These are phyloP conservation scores for Adansonia gregorii DNA, from an alignment of 441 rosid species.

Conservation along the genomic window DNA sequence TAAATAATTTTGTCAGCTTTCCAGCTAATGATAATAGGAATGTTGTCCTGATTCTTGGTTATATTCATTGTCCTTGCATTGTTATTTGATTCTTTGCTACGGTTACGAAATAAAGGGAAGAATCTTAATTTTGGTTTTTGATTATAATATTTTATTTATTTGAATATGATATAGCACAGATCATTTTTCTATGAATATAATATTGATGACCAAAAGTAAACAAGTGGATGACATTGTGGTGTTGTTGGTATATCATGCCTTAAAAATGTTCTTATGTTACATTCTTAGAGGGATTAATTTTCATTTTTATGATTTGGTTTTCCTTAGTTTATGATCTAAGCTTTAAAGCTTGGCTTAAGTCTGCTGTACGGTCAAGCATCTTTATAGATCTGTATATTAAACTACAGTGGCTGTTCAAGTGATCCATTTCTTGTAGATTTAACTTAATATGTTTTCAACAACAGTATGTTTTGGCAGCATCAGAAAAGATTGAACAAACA, in stretches of 20 bases:
- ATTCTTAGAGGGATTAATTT: not conserved
- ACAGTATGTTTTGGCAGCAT: conserved; percentile 82
- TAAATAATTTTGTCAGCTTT: not conserved
- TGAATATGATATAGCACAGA: not conserved
- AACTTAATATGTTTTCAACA: conserved; percentile 34
- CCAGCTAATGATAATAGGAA: not conserved
- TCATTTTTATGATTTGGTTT: not conserved
- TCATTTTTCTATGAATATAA: not conserved
- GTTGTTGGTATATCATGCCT: not conserved
- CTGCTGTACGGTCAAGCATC: not conserved
- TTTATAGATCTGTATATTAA: not conserved
- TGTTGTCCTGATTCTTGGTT: not conserved
- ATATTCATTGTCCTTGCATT: not conserved
- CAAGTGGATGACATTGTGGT: not conserved
- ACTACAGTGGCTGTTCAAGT: not conserved
- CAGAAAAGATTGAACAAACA: conserved; percentile 59
- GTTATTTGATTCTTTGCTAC: not conserved
- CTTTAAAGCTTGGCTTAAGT: not conserved
- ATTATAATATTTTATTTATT: not conserved
- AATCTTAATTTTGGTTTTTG: not conserved
- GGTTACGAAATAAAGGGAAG: not conserved
- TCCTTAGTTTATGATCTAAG: conserved; percentile 11
- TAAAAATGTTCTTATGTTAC: not conserved
- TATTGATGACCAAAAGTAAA: conserved; percentile 5
- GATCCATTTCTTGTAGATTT: conserved; percentile 23